Evolutionary conservation across 176 grass and related monocot species (phyloP).

Genomic region (Chrysopogon serrulatus): DNA sequence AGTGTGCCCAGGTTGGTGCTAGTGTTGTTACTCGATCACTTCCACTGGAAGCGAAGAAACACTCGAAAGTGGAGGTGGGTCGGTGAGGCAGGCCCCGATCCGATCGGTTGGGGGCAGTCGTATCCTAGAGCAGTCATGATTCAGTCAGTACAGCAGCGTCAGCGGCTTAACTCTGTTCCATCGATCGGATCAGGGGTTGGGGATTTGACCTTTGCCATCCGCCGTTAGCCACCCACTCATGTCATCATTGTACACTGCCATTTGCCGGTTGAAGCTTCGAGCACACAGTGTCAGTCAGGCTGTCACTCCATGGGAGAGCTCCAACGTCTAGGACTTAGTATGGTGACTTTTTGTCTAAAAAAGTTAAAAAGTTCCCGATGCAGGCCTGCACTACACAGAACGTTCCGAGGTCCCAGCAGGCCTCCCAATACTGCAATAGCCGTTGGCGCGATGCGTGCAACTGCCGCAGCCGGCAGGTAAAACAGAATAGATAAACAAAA

Average conservation of each 20-base stretch:
- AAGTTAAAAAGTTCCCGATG: neutral
- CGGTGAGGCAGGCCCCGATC: neutral
- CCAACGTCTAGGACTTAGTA: slow-evolving; percentile 20
- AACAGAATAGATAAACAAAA: neutral
- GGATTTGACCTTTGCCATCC: neutral
- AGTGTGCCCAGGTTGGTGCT: neutral
- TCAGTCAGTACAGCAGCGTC: neutral
- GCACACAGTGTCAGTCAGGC: neutral
- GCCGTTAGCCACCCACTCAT: neutral
- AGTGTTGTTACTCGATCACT: neutral
- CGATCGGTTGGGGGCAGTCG: neutral
- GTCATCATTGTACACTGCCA: neutral
- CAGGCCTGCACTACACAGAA: slow-evolving; percentile 18
- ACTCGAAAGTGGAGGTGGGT: neutral
- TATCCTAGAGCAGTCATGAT: neutral
- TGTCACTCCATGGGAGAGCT: neutral
- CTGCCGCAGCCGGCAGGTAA: neutral
- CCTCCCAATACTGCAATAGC: neutral
- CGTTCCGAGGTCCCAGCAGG: slow-evolving; percentile 14
- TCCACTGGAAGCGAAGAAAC: slow-evolving; percentile 23
- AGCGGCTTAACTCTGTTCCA: neutral
- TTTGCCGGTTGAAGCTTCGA: neutral
- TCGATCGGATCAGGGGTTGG: neutral
- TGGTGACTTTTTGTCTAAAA: neutral
- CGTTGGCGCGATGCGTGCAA: neutral